Evolutionary conservation across 1,139 yeast species (phyloP), one percentile per base, ranked within the genome.

Genomic region (Debaryomyces nepalensis): DNA sequence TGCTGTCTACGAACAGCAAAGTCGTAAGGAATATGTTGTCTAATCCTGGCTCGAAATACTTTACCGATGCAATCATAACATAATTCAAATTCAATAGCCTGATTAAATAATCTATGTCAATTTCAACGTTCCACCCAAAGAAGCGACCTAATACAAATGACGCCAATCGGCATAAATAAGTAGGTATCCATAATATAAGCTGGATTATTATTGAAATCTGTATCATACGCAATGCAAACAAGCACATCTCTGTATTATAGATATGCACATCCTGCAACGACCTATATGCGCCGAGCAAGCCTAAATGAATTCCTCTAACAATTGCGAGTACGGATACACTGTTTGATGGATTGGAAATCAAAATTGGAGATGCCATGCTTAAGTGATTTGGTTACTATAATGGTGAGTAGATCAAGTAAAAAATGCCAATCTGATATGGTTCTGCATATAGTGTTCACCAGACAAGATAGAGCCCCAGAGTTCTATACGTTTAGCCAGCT

Each of bases 301-400:
- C 77, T 39, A 81, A 61, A 56, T 80, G 84, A 21, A 75, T 49
- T 0, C 86, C 85, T n/a, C 84, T 63, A 10, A 75, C 47, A 14
- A 80, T 66, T 0, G 82, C 71, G 45, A 70, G 48, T 1, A 68
- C 34, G 1, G 82, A 70, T 51, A 79, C 77, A 15, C 56, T 45
- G 14, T 51, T 51, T 1, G 59, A 53, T 8, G 61, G 55, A 12
- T 52, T 53, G 5, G 64, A 58, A 26, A 59, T 44, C 34, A 58
- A 55, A 12, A 59, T 57, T 12, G 64, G 64, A 10, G 63, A 59
- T 12, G 63, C 58, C 63, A 58, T 58, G 30, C 37, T 34, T 29
- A 6, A n/a, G n/a, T n/a, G n/a, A n/a, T n/a, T n/a, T n/a, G n/a
- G n/a, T n/a, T n/a, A n/a, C n/a, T n/a, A n/a, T n/a, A n/a, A n/a